Percentiles rank a stretch among this genome's conserved stretches.
These are phyloP conservation scores for Auxenochlorella pyrenoidosa DNA, from an alignment of 139 green algal genomes.

Conservation along the genomic window DNA sequence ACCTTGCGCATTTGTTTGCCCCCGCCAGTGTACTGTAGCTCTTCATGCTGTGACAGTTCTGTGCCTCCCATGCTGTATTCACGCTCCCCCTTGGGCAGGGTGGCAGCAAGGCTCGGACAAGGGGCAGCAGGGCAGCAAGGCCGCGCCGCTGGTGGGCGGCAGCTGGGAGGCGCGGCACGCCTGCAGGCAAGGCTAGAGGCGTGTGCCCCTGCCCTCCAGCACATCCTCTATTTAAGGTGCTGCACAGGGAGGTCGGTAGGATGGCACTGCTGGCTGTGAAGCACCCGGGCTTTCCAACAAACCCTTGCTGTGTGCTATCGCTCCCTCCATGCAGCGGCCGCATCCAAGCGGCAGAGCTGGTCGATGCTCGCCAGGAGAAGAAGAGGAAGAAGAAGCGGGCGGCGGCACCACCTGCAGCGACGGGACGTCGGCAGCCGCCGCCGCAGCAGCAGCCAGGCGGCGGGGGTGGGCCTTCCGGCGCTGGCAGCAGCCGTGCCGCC, in stretches of 20 bases:
- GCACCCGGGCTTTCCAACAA: too few relatives aligned
- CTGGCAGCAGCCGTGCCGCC: neutral
- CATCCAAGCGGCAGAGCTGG: neutral
- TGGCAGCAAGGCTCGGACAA: neutral
- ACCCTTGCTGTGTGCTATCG: neutral
- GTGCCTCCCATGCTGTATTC: neutral
- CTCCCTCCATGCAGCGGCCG: neutral
- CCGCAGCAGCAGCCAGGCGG: neutral
- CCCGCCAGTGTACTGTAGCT: neutral
- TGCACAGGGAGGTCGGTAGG: too few relatives aligned
- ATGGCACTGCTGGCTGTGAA: too few relatives aligned
- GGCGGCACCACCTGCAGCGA: neutral
- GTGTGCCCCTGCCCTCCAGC: neutral
- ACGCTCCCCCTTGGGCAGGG: neutral
- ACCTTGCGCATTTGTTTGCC: neutral
- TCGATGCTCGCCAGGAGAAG: neutral
- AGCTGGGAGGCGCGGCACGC: constrained; percentile 7
- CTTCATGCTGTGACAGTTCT: neutral
- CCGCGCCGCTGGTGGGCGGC: neutral
- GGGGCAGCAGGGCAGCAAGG: neutral
- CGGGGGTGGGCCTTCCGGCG: neutral
- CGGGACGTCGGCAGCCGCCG: neutral
- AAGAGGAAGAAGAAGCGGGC: constrained; percentile 13
- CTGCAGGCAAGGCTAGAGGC: neutral
- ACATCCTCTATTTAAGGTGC: too few relatives aligned